Percentiles rank a stretch among this genome's conserved stretches.
Evolutionary conservation across 2,329 filamentous ascomycete genomes (phyloP).

Genomic region (Colletotrichum spinosum): DNA sequence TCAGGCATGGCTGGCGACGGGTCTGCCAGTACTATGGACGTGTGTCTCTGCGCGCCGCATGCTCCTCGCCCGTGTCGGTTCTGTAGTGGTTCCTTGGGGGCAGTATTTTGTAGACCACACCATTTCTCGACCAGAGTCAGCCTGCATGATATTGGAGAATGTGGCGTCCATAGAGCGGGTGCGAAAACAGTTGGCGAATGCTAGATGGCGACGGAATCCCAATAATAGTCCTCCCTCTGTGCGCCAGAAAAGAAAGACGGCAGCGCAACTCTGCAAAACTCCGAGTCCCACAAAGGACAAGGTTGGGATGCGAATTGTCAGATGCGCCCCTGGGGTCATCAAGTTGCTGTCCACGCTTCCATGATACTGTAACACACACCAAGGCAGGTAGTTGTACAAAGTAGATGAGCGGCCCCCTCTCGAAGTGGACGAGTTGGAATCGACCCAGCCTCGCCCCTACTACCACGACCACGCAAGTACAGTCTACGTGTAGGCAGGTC

Average conservation of each 20-base stretch:
- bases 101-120: constrained; percentile 12
- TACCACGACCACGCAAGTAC: too few species aligned
- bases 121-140: constrained; percentile 25
- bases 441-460: too few species aligned
- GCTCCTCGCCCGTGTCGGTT: background rate
- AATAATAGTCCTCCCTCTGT: constrained; percentile 14
- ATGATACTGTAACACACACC: too few species aligned
- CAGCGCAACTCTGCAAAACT: background rate
- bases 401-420: too few species aligned
- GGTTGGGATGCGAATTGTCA: background rate
- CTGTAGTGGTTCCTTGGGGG: background rate
- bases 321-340: too few species aligned
- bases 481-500: too few species aligned
- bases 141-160: constrained; percentile 33
- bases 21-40: too few species aligned
- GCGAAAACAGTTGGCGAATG: constrained; percentile 7
- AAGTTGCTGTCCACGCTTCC: too few species aligned
- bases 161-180: constrained; percentile 30
- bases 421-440: too few species aligned
- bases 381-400: too few species aligned
- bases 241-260: constrained; percentile 11
- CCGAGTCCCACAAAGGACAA: background rate
- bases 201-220: constrained; percentile 8
- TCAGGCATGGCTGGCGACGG: too few species aligned
- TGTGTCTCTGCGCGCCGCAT: background rate